Conservation (phyloP, 2,329 filamentous ascomycete genomes). For the Didymella glomerata region DNA sequence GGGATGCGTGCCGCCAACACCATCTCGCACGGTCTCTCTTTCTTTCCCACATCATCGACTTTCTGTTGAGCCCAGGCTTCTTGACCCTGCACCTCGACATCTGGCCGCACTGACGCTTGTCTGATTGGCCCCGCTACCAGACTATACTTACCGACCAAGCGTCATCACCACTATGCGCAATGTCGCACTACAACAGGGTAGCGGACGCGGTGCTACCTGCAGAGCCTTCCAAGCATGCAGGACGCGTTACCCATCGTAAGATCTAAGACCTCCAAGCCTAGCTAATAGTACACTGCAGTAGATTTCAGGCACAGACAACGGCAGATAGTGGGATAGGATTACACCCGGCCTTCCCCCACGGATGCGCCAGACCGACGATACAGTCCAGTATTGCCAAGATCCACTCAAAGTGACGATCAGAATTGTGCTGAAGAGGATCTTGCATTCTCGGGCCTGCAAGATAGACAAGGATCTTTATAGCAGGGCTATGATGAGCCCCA, state of each 20-base stretch:
- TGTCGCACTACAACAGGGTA: conserved; percentile 11
- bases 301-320: conserved; percentile 1
- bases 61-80: conserved; percentile 11
- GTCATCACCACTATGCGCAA: not conserved
- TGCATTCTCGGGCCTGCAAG: conserved; percentile 8
- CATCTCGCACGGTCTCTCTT: conserved; percentile 1
- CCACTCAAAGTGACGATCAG: conserved; percentile 4
- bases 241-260: conserved; percentile 15
- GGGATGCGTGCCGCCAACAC: not conserved
- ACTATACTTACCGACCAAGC: not conserved
- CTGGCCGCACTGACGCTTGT: conserved; percentile 1
- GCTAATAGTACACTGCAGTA: conserved; percentile 10
- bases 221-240: conserved; percentile 4
- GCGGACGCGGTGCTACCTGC: conserved; percentile 11
- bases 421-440: conserved; percentile 9
- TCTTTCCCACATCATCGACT: conserved; percentile 4
- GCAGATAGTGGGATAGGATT: not conserved
- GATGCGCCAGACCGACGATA: not conserved
- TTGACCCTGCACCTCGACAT: conserved; percentile 7
- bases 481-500: conserved; percentile 8
- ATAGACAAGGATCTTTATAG: conserved; percentile 8
- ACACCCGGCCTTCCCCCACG: conserved; percentile 5
- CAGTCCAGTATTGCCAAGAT: conserved; percentile 16
- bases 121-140: not conserved
- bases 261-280: conserved; percentile 1